Evolutionary conservation across 257 asterid genomes (phyloP).

Genomic region (Orobanche coerulescens): DNA sequence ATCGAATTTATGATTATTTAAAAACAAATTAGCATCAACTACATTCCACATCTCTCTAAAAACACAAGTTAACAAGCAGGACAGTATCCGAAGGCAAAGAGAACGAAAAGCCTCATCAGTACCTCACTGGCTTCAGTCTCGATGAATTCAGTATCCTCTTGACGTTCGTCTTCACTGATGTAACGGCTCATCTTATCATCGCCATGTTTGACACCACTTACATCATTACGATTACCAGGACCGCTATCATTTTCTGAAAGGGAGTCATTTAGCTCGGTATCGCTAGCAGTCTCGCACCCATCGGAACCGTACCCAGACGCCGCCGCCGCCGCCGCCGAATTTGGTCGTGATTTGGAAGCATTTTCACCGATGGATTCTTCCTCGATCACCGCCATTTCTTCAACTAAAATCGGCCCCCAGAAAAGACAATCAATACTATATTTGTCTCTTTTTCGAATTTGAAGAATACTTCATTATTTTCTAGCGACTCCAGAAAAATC

Average conservation of each 20-base stretch:
- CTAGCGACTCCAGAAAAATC: conserved; percentile 29
- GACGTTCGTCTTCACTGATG: conserved; percentile 23
- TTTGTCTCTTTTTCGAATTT: neutral
- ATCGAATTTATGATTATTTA: neutral
- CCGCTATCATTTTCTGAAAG: conserved; percentile 20
- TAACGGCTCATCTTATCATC: conserved; percentile 21
- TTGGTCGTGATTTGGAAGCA: conserved; percentile 26
- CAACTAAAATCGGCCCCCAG: conserved; percentile 18
- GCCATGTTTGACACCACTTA: conserved; percentile 11
- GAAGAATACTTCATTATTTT: conserved; percentile 15
- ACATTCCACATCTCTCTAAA: neutral
- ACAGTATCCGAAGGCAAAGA: neutral
- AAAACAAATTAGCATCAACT: neutral
- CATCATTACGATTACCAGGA: neutral
- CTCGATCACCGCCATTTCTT: conserved; percentile 51
- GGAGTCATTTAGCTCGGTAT: conserved; percentile 55
- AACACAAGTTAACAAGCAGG: conserved; percentile 3
- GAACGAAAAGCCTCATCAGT: neutral
- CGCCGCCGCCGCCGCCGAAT: conserved; percentile 19
- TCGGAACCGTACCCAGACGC: conserved; percentile 53
- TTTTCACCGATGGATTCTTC: conserved; percentile 26
- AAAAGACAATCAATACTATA: neutral
- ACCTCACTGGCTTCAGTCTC: conserved; percentile 34
- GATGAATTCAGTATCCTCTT: conserved; percentile 19
- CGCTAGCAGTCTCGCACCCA: conserved; percentile 95